phyloP scores from a whole-genome alignment of 257 asterid species.

The Nicotiana paniculata region DNA sequence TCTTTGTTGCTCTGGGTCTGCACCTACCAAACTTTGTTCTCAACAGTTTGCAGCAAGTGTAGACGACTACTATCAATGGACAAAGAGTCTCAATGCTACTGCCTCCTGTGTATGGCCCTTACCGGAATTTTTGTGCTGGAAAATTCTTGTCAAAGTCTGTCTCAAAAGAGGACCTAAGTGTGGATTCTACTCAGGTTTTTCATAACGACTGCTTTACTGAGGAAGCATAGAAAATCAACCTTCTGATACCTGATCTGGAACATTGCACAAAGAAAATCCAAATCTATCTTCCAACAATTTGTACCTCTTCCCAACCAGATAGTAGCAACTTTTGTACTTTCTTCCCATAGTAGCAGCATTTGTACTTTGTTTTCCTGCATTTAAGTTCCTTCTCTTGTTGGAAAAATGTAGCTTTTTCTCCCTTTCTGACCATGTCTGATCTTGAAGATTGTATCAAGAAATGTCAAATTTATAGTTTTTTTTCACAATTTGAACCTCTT shows the following conservation, averaged over 20 bases:
- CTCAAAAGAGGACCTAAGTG: conserved; percentile 21
- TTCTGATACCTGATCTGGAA: background rate
- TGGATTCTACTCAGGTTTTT: conserved; percentile 40
- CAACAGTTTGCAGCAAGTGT: conserved; percentile 86
- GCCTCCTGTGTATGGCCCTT: conserved; percentile 77
- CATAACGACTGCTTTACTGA: conserved; percentile 67
- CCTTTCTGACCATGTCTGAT: background rate
- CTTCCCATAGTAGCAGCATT: background rate
- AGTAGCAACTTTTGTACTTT: background rate
- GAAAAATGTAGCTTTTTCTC: no score
- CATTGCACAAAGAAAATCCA: background rate
- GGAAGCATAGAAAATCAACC: conserved; percentile 25
- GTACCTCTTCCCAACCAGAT: background rate
- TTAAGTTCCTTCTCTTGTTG: background rate
- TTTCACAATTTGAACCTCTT: no score
- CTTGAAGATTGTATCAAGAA: background rate
- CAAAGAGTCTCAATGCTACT: conserved; percentile 59
- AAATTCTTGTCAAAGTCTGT: conserved; percentile 26
- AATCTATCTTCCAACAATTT: background rate
- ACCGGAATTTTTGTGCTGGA: conserved; percentile 32
- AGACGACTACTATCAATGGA: conserved; percentile 70
- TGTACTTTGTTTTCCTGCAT: background rate
- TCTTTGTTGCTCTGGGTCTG: conserved; percentile 73
- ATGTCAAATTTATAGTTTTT: background rate
- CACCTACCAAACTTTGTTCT: conserved; percentile 66